Evolutionary conservation across 2,329 filamentous ascomycete species (phyloP), one percentile per base, ranked within the genome.

Genomic region (Aspergillus pseudonomiae): DNA sequence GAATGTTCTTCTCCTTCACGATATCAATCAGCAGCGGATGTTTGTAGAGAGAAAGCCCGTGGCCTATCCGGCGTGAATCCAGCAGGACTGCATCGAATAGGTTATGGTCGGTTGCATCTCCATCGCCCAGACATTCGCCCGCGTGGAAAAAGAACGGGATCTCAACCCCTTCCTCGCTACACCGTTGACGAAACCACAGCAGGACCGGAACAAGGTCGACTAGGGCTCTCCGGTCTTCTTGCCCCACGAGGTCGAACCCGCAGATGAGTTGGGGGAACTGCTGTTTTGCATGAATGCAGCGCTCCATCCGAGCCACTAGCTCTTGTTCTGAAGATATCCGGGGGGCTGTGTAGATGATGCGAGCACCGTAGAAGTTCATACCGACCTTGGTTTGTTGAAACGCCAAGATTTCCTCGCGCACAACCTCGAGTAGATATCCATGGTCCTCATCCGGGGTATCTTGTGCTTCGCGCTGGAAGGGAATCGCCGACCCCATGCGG

Each of bases 81-180:
- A 97, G 86, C 4, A 96, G 81, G 7, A 97, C 83, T 0, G 93
- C 93, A 73, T 97, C 93, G 74, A 92, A 95, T 5, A 97, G 84
- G 77, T 97, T 97, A 65, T 86, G 81, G 73, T 97, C 93, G 0
- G 90, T 90, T 16, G 83, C 84, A 69, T 88, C 89, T 36, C 93
- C 93, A 65, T 91, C 88, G 24, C 92, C 93, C 0, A 96, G 87
- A n/a, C 89, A 92, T 78, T 97, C 94, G 69, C 93, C 94, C 0
- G 94, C 93, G 75, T 97, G 93, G 81, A 97, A 94, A 83, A 95
- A 96, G 81, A 97, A 96, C 1, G 94, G 94, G 10, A 97, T 88
- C 53, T 92, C 86, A 52, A 97, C 86, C 4, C 86, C 87, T 70
- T 91, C 88, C 71, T 90, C 83, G 0, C 86, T 85, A 75, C 92